Base-by-base conservation (phyloP, 768 basidiomycete species). In the Porpolomopsis calyptriformis region DNA sequence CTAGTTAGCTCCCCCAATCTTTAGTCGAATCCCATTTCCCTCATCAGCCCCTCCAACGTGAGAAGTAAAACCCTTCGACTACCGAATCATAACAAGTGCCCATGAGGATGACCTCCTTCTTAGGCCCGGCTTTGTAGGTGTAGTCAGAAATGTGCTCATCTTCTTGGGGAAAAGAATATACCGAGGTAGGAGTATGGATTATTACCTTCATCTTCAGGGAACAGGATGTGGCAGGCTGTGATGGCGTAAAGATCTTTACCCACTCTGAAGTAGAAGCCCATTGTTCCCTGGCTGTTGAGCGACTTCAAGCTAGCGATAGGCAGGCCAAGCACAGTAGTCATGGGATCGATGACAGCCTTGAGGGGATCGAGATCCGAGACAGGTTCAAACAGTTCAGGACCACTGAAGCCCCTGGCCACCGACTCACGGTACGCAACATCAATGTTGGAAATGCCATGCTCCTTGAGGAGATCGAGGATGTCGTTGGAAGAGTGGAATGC, bases 301-400 rank as follows among this genome's bases (percentile, higher is more conserved):
- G 61, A 65, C 50, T 55, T 57, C 40, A 45, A 41, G 46, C 65
- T 57, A 45, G 66, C 57, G 33, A 69, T 67, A 9, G 58, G 59
- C 16, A 65, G 59, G 49, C 67, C 52, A 40, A 68, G 70, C 1
- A 62, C 45, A 45, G 60, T 57, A 22, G 69, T 62, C 26, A 71
- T 43, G 4, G 44, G 46, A 50, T 69, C 60, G 49, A 69, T 64
- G 47, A 68, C 55, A 26, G 45, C 48, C 53, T 62, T 60, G 46
- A 65, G 62, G 43, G 61, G 50, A 47, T 66, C 45, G 11, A 42
- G 24, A 57, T 63, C 50, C 27, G 43, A 45, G 43, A 35, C 27
- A 29, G 26, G 27, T 45, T 12, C 43, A 29, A 45, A 45, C 27
- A 45, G 43, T 20, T 31, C 26, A 8, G 43, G 43, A 35, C 26